Evolutionary conservation across 2,329 filamentous ascomycete species (phyloP).

Genomic region (Emergomyces africanus): DNA sequence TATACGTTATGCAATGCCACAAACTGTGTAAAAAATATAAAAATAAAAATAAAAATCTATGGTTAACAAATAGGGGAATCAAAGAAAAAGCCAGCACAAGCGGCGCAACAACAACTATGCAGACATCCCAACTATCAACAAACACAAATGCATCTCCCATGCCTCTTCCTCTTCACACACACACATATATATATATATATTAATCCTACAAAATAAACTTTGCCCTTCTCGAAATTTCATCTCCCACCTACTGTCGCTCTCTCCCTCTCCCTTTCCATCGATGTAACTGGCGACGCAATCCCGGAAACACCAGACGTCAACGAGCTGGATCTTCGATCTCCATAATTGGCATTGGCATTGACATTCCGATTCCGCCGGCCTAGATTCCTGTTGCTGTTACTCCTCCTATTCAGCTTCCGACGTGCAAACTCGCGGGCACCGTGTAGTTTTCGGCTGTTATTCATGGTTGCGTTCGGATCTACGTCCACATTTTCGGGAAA

Average conservation of each 20-base stretch:
- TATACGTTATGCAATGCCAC: background rate
- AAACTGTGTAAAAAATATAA: background rate
- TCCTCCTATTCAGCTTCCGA: background rate
- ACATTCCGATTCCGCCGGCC: background rate
- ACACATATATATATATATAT: no score
- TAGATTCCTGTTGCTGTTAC: background rate
- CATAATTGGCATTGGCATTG: conserved; percentile 8
- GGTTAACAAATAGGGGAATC: background rate
- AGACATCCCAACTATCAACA: background rate
- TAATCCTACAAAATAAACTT: background rate
- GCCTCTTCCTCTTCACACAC: no score
- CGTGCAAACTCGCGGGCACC: background rate
- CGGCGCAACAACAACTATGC: background rate
- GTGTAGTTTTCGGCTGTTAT: background rate
- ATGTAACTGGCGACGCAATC: conserved; percentile 25
- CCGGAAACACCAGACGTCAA: conserved; percentile 26
- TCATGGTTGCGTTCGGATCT: background rate
- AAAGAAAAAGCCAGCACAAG: background rate
- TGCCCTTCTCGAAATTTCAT: background rate
- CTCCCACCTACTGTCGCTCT: background rate
- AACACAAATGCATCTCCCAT: background rate
- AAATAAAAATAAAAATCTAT: background rate
- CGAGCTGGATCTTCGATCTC: conserved; percentile 13
- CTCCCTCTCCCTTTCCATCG: conserved; percentile 7
- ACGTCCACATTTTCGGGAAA: background rate